Conservation (phyloP, 1,284 basidiomycete species). For the Tausonia pullulans region DNA sequence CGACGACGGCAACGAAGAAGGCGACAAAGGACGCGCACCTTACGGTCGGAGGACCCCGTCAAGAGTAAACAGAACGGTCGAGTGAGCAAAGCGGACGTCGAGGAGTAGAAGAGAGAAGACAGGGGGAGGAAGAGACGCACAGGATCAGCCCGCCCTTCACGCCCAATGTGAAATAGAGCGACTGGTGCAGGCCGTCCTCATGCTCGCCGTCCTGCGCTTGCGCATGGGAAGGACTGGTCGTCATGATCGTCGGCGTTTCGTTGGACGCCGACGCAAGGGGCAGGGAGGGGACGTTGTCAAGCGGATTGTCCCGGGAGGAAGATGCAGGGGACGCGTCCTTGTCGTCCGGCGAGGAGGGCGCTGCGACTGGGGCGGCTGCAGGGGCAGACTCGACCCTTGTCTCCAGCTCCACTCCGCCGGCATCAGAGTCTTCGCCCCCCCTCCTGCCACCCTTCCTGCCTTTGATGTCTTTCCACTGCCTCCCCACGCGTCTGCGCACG, state of each 20-base stretch:
- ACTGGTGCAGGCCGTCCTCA: neutral
- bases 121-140: neutral
- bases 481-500: constrained; percentile 6
- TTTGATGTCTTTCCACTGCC: neutral
- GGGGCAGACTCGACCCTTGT: too few species aligned
- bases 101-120: constrained; percentile 16
- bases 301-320: neutral
- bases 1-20: constrained; percentile 30
- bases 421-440: too few species aligned
- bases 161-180: constrained; percentile 5
- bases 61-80: constrained; percentile 13
- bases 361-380: too few species aligned
- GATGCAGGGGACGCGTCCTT: neutral
- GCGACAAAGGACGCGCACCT: constrained; percentile 17
- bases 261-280: too few species aligned
- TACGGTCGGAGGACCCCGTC: neutral
- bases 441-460: too few species aligned
- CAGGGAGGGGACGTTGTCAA: too few species aligned
- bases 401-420: too few species aligned
- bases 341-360: neutral
- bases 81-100: constrained; percentile 21
- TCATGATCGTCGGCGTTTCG: too few species aligned
- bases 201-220: neutral
- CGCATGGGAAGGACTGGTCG: too few species aligned
- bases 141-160: neutral